Evolutionary conservation across 208 protist species (phyloP).

Genomic region (Acanthamoeba castellanii): DNA sequence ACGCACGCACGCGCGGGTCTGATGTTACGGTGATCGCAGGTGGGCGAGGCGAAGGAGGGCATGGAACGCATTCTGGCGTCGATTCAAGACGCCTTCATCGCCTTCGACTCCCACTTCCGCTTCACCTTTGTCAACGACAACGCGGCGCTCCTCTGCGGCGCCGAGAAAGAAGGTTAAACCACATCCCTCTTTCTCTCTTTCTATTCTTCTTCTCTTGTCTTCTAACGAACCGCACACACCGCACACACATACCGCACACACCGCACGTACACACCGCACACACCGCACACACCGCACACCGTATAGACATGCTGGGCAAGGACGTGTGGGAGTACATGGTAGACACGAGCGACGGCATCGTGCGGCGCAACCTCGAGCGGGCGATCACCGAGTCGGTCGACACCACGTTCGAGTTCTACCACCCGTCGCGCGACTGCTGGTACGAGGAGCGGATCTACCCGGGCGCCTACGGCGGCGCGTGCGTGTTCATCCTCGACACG

Average conservation of each 20-base stretch:
- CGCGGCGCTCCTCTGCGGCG: background rate
- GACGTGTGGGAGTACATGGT: constrained; percentile 46
- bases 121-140: constrained; percentile 48
- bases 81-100: constrained; percentile 57
- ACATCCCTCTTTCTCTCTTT: too few species aligned
- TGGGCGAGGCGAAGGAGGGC: constrained; percentile 8
- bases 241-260: too few species aligned
- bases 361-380: constrained; percentile 8
- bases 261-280: too few species aligned
- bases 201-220: too few species aligned
- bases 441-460: constrained; percentile 8
- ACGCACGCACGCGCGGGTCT: background rate
- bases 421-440: background rate
- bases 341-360: constrained; percentile 25
- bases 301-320: background rate
- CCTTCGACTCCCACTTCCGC: background rate
- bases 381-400: constrained; percentile 5
- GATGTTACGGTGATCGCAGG: background rate
- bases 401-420: constrained; percentile 15
- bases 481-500: background rate
- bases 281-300: too few species aligned
- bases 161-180: background rate
- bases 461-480: background rate
- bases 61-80: constrained; percentile 24
- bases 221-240: too few species aligned